Base-by-base conservation (phyloP, 2,329 filamentous ascomycete genomes). In the Fusarium buharicum region DNA sequence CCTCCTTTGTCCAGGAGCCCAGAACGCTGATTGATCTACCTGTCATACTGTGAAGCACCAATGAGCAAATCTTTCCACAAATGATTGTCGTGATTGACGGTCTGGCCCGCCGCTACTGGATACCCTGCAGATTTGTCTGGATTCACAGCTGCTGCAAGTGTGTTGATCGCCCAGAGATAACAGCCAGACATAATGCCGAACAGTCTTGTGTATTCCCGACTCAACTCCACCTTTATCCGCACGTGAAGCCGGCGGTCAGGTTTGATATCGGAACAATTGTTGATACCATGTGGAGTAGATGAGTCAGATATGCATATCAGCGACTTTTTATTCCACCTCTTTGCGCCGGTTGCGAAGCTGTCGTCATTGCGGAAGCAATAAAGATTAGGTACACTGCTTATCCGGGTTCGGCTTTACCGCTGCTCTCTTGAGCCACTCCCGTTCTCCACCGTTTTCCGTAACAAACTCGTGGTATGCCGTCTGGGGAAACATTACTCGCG, bases 211-310 rank as follows among this genome's bases (percentile, higher is more conserved):
- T 59, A 55, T 60, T 56, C 60, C 58, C 55, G 46, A 55, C 34
- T 50, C 55, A 59, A 9, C 60, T 55, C 60, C 61, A 56, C 60
- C 55, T 48, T 60, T 63, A 61, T 63, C 59, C 60, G 49, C 20
- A 17, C 30, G 17, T 34, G 24, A 34, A 57, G 38, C 47, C 54
- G 47, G 60, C 60, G 60, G 60, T 64, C 60, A 64, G 59, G 37
- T 13, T 36, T 36, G 24, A 38, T 52, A 41, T 59, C 46, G 53
- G 53, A 22, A 44, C 30, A 54, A 46, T n/a, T 51, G 43, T 4
- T 28, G 55, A 50, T 38, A 43, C 4, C 20, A 22, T 22, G 20
- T 22, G 20, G 20, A 22, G 20, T 22, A 22, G 20, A 22, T 62
- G 53, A 59, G 43, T 63, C 53, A 58, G 60, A 59, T 24, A 40